Base-by-base conservation (phyloP, 805 yeast species). In the Clavispora carvajalis region DNA sequence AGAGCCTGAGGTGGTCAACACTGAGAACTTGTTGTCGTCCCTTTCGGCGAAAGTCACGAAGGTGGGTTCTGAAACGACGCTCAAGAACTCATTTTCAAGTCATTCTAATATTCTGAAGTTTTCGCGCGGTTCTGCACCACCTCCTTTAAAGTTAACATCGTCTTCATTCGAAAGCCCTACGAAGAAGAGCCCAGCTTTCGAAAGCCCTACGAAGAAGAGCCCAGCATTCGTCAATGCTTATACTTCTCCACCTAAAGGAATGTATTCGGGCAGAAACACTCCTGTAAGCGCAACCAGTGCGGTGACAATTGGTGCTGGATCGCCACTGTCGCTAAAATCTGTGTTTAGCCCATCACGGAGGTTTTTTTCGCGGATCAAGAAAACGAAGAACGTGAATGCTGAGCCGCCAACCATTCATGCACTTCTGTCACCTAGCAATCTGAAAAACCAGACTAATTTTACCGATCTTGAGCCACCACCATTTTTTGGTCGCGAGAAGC, bases 261-360 rank as follows among this genome's bases (percentile, higher is more conserved):
- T 28, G 3, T 16, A 28, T 13, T 28, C 31, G 8, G 19, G 18
- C 1, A 19, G 18, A 8, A 10, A 34, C 6, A 58, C 66, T 3
- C 65, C 65, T 1, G 34, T 38, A 10, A 41, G 59, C 11, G 54
- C 61, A n/a, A 51, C 49, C 33, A 48, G 47, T 22, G 52, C 54
- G 2, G 62, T 65, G 10, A 59, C 65, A 4, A 63, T 68, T 24
- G 73, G 73, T 6, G 69, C 68, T 16, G 55, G 59, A 18, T 63
- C 70, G 30, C 71, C 71, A 9, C 56, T 59, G 43, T 53, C 63
- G 33, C 31, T 54, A 33, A 52, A 51, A 23, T 53, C 63, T 6
- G 48, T 63, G 19, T 67, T 65, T 48, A 66, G 71, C 48, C 74
- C 74, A 9, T 60, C 71, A 1, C 43, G 58, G 36, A 51, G 69